Conservation (phyloP, 2,329 filamentous ascomycete species). For the Fusarium dlaminii region DNA sequence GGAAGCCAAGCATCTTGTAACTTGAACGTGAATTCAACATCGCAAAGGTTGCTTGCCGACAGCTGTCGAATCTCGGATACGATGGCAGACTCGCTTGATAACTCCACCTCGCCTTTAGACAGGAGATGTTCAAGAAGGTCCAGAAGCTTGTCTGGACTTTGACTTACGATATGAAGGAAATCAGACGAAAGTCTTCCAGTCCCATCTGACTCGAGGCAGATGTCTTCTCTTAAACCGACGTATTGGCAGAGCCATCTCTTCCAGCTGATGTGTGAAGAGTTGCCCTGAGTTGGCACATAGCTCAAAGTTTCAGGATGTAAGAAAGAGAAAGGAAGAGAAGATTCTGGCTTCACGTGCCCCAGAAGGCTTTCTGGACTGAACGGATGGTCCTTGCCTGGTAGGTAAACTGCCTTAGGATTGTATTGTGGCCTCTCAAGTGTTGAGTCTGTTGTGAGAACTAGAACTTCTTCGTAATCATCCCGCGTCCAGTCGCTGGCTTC, state of each 20-base stretch:
- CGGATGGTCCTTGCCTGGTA: background rate
- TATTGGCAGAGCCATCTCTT: background rate
- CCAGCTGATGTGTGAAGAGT: fast-evolving
- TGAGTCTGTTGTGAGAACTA: fast-evolving
- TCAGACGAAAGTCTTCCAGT: fast-evolving
- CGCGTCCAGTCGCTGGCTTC: background rate
- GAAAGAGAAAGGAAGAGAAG: fast-evolving
- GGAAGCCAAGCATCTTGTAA: background rate
- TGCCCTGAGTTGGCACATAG: background rate
- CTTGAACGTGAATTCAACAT: fast-evolving
- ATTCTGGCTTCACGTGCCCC: fast-evolving
- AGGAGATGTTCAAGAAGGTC: background rate
- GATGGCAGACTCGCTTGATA: background rate
- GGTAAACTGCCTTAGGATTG: fast-evolving
- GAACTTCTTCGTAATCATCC: fast-evolving
- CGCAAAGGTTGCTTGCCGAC: background rate
- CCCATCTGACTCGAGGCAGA: fast-evolving
- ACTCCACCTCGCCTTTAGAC: fast-evolving
- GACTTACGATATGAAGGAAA: background rate
- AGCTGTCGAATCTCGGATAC: background rate
- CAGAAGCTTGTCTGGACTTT: background rate
- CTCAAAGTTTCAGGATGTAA: background rate
- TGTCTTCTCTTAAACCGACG: fast-evolving
- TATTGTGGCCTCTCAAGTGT: fast-evolving
- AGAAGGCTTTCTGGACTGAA: background rate